Base-by-base conservation (phyloP, 495 filamentous ascomycete genomes). In the Wilcoxina mikolae region DNA sequence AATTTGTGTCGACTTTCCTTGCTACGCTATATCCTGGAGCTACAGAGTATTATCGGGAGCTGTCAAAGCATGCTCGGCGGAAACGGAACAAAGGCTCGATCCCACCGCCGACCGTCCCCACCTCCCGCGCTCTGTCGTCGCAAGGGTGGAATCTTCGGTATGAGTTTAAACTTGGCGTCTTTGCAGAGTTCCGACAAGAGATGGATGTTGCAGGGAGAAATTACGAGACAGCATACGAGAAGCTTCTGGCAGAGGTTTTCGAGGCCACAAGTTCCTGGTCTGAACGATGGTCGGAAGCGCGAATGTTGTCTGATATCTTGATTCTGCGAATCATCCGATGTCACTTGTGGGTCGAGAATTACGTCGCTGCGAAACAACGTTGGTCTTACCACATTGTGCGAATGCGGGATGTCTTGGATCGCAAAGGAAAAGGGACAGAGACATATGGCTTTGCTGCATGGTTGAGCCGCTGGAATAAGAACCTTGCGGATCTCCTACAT, bases 81-180 rank as follows among this genome's bases (percentile, higher is more conserved):
- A 95, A 95, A 69, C 80, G 82, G 49, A 80, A 79, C 42, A 74
- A 85, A 59, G 81, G 82, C 20, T 73, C 74, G 27, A 78, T 82
- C 22, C 87, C 87, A 9, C 81, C 84, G 42, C 85, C 87, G 7
- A 89, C 85, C n/a, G 74, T 81, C n/a, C 83, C 87, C 28, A 82
- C 85, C 15, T 82, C 76, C 11, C 84, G 85, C 10, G 89, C 87
- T 2, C 68, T 95, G 18, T 84, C 87, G n/a, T 73, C 79, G 10
- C 82, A 85, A 52, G 87, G 84, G 3, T 95, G 89, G 89, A 86
- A 82, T 66, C 80, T 87, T 20, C 82, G 89, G 1, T 95, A 94
- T 65, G 89, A 95, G 61, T 87, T 90, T 70, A 95, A 95, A 62
- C 75, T 86, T 25, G 89, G 85, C 5, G 73, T 93, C 1, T 85